Evolutionary conservation across 192 early-diverging fungal genomes (phyloP), one percentile per base, ranked within the genome.

Genomic region (Coemansia sp.): DNA sequence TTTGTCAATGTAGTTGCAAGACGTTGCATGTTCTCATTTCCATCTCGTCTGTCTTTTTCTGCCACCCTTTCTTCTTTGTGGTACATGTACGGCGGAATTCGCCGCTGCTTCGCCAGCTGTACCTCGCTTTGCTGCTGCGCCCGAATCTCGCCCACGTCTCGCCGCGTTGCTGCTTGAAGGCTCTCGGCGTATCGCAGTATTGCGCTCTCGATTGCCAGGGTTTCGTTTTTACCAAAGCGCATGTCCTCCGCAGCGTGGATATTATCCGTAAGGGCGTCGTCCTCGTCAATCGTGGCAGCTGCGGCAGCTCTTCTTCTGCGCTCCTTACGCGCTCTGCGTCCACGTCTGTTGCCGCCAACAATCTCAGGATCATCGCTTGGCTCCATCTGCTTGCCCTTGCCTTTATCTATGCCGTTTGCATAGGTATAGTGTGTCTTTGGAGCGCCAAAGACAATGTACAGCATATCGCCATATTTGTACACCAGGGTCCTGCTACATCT

Each of bases 381-480:
- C 9, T 51, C 48, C 21, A 15, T 25, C 29, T 57, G 28, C 55
- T 43, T 35, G 6, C 30, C 29, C 16, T 48, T 48, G 28, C 43
- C 40, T 20, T 68, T 25, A 13, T 16, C 26, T 30, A 28, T n/a
- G 58, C 20, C 5, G 35, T 15, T 12, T 34, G 56, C 1, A 48
- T 45, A 53, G 59, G 37, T 7, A 67, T 28, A 40, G 20, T 57
- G 29, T 3, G 18, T 7, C 55, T 21, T 34, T 34, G 55, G 30
- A 2, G 55, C 55, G 18, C 55, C 55, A 57, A 57, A 57, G 18
- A 57, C 55, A 57, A 77, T 30, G 53, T 67, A 71, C 42, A 74
- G 56, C 61, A 79, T 63, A n/a, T 79, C 67, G 37, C 77, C 77
- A 37, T 63, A 79, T 46, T 72, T 79, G 64, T 79, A 79, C 58